Base-by-base conservation (phyloP, 73 alveolate genomes). In the Halteria grandinella region DNA sequence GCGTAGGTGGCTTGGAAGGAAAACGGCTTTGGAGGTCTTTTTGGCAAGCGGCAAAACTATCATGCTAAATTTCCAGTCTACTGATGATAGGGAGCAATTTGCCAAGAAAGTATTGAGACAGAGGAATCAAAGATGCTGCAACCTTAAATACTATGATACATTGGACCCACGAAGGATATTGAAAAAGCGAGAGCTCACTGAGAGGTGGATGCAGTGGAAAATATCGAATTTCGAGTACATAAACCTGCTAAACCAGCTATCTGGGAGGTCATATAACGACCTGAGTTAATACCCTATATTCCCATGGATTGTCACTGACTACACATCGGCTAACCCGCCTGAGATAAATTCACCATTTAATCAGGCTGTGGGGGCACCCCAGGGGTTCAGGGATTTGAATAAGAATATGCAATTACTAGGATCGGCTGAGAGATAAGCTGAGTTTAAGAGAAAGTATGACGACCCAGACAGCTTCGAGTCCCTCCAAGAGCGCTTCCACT, bases 221-320 rank as follows among this genome's bases (percentile, higher is more conserved):
- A 94, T 95, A 17, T 88, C 98, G 34, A 97, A 95, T 63, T 90
- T 93, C 57, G 96, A 92, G 52, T 87, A 95, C 66, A 28, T 97
- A 36, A 91, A 94, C 94, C 60, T 52, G 27, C 52, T 97, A 71
- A 97, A 97, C 79, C 29, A 78, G 47, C 84, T 85, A 52, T 90
- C 97, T 31, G 94, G 95, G 20, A 85, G 99, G 64, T 74, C 97
- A 24, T 95, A 76, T 82, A 93, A 94, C 49, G 98, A 97, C 81
- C 79, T 97, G 20, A 84, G 97, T 45, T 94, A 97, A 80, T 97
- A 97, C 82, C 99, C 99, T 17, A 98, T 97, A 11, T 69, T 93
- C 72, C 99, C 99, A 0, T 97, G 99, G 99, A 88, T 97, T 21
- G 41, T 94, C 57, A 93, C 71, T 69, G 78, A 57, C 48, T 45